A percentile compares a stretch with the other conserved stretches of the same genome.
phyloP scores from a whole-genome alignment of 2,329 filamentous ascomycete genomes.

The Niveomyces coronatus region DNA sequence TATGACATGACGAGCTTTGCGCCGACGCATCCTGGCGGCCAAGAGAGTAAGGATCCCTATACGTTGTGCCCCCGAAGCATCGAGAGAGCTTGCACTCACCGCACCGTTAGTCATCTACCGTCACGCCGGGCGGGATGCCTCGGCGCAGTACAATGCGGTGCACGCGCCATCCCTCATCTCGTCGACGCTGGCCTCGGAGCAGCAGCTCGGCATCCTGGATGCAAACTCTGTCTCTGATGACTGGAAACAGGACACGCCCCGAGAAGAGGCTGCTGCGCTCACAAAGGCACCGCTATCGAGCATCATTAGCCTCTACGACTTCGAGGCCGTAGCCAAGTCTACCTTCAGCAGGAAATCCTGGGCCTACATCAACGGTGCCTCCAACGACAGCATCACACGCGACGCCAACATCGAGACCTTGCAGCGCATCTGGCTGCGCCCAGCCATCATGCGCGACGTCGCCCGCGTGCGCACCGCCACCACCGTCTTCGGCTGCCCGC shows the following conservation, averaged over 20 bases:
- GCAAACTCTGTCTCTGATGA: slow-evolving; percentile 2
- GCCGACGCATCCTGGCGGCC: slow-evolving; percentile 15
- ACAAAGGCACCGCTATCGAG: slow-evolving; percentile 11
- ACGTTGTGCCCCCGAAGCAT: no score
- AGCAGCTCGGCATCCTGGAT: slow-evolving; percentile 13
- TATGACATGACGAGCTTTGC: slow-evolving; percentile 39
- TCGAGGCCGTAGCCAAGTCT: slow-evolving; percentile 14
- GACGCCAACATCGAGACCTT: slow-evolving; percentile 14
- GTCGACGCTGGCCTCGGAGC: slow-evolving; percentile 11
- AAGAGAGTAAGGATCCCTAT: slow-evolving; percentile 8
- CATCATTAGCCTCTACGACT: slow-evolving; percentile 18
- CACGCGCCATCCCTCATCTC: slow-evolving; percentile 16
- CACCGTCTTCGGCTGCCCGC: slow-evolving; percentile 13
- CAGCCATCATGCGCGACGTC: slow-evolving; percentile 16
- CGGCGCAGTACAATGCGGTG: slow-evolving; percentile 15
- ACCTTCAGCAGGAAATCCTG: slow-evolving; percentile 14
- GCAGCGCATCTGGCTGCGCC: slow-evolving; percentile 16
- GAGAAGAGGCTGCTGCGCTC: no score
- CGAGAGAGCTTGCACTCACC: no score
- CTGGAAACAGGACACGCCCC: background rate
- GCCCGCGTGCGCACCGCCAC: slow-evolving; percentile 11
- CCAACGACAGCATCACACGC: slow-evolving; percentile 17
- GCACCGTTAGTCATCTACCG: slow-evolving; percentile 14
- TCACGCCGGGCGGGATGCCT: slow-evolving; percentile 18
- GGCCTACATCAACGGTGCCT: slow-evolving; percentile 16